Conservation (phyloP, 139 green algal species). For the Tetradesmus lagerheimii region DNA sequence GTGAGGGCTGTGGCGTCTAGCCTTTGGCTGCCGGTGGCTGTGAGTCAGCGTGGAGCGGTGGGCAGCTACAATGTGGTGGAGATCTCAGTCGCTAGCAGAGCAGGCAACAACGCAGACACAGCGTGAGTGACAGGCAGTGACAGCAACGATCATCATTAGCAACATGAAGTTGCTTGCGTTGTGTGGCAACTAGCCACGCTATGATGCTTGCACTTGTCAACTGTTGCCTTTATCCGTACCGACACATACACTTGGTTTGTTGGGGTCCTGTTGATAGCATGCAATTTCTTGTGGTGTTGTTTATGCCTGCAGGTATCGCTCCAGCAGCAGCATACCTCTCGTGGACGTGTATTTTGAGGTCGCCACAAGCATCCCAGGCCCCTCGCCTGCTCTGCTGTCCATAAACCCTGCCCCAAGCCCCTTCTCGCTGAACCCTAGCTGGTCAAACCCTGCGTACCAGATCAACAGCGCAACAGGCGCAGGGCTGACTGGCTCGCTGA, state of each 20-base stretch:
- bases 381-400: neutral
- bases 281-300: neutral
- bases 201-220: no score
- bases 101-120: constrained; percentile 29
- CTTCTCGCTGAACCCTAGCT: neutral
- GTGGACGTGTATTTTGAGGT: constrained; percentile 34
- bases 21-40: constrained; percentile 11
- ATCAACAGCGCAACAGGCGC: constrained; percentile 34
- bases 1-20: neutral
- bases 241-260: no score
- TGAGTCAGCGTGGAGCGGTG: neutral
- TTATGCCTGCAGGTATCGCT: constrained; percentile 25
- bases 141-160: neutral
- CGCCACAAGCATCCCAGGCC: neutral
- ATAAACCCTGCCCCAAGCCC: neutral
- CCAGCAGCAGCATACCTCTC: constrained; percentile 43
- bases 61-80: neutral
- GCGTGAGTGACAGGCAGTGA: neutral
- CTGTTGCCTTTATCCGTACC: no score
- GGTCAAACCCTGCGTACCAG: neutral
- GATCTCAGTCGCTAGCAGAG: neutral
- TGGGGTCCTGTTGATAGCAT: no score
- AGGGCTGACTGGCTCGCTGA: constrained; percentile 1
- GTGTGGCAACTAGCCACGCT: no score
- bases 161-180: no score